These are phyloP conservation scores for Penicillium bovifimosum DNA, from an alignment of 495 filamentous ascomycete genomes.

Conservation along the genomic window DNA sequence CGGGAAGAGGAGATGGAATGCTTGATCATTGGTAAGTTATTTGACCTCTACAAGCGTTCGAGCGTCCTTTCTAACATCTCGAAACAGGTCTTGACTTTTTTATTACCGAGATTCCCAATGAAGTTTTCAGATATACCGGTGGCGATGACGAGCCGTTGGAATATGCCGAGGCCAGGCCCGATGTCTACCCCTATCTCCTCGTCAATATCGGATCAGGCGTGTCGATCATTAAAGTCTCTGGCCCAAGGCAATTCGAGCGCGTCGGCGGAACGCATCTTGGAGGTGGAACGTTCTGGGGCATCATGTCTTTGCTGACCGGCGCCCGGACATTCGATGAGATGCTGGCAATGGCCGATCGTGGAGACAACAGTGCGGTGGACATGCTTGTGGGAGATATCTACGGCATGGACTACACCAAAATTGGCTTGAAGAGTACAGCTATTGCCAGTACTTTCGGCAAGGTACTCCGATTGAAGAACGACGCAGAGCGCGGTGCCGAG, in stretches of 20 bases:
- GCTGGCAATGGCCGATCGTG: constrained; percentile 86
- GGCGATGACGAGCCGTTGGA: constrained; percentile 78
- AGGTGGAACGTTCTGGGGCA: constrained; percentile 92
- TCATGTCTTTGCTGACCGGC: constrained; percentile 84
- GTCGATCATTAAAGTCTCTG: constrained; percentile 96
- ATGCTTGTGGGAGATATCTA: constrained; percentile 99
- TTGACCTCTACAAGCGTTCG: not conserved
- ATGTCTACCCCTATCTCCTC: constrained; percentile 92
- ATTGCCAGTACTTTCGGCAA: constrained; percentile 97
- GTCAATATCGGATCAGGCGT: constrained; percentile 99
- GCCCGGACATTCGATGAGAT: constrained; percentile 92
- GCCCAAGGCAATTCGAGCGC: constrained; percentile 75
- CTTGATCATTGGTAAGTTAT: constrained; percentile 71
- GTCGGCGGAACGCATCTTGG: constrained; percentile 93
- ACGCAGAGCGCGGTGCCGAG: constrained; percentile 70
- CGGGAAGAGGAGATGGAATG: constrained; percentile 99
- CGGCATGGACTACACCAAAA: constrained; percentile 90
- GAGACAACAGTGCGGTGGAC: constrained; percentile 88
- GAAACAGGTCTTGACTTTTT: constrained; percentile 86
- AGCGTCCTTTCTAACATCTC: not conserved
- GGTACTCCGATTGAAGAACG: constrained; percentile 80
- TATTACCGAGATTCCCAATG: constrained; percentile 91
- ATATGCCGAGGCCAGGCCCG: constrained; percentile 63
- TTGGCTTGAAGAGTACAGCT: constrained; percentile 85
- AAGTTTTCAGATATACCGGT: constrained; percentile 96